Evolutionary conservation across 2,329 filamentous ascomycete species (phyloP).

Genomic region (Alternaria solani): DNA sequence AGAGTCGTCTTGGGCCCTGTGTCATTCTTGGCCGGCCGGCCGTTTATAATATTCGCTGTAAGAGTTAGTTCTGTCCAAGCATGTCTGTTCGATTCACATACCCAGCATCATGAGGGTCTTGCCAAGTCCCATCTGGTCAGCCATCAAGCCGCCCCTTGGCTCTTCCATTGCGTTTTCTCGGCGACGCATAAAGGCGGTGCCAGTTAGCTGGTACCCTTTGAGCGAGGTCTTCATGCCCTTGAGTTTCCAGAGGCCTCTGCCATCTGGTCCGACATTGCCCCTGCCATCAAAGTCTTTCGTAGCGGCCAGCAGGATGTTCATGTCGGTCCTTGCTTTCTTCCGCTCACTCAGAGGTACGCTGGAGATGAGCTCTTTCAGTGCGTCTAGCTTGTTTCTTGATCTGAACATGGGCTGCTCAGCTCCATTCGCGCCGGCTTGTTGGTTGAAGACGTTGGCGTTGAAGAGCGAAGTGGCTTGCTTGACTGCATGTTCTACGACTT

Average conservation of each 20-base stretch:
- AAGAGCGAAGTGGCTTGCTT: slow-evolving; percentile 38
- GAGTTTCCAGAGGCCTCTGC: slow-evolving; percentile 53
- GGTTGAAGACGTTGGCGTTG: slow-evolving; percentile 41
- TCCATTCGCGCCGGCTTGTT: slow-evolving; percentile 37
- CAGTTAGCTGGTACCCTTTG: slow-evolving; percentile 61
- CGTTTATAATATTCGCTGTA: slow-evolving; percentile 56
- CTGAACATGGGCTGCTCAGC: slow-evolving; percentile 37
- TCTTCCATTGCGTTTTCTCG: slow-evolving; percentile 54
- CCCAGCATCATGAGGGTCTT: slow-evolving; percentile 53
- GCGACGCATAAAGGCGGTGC: slow-evolving; percentile 62
- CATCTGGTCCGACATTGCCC: slow-evolving; percentile 43
- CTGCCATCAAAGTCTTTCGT: slow-evolving; percentile 54
- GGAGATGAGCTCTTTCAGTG: slow-evolving; percentile 52
- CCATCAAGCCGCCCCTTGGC: slow-evolving; percentile 54
- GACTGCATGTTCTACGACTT: slow-evolving; percentile 25
- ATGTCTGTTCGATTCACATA: slow-evolving; percentile 6
- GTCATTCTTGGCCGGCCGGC: slow-evolving; percentile 25
- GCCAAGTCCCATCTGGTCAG: slow-evolving; percentile 55
- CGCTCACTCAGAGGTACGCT: slow-evolving; percentile 50
- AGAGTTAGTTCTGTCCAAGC: neutral
- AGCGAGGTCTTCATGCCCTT: slow-evolving; percentile 59
- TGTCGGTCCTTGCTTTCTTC: slow-evolving; percentile 48
- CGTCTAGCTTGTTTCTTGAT: slow-evolving; percentile 38
- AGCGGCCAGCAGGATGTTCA: slow-evolving; percentile 48
- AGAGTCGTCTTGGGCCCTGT: slow-evolving; percentile 48